These are phyloP conservation scores for Zostera marina DNA, from an alignment of 116 monocot species.

Conservation along the genomic window DNA sequence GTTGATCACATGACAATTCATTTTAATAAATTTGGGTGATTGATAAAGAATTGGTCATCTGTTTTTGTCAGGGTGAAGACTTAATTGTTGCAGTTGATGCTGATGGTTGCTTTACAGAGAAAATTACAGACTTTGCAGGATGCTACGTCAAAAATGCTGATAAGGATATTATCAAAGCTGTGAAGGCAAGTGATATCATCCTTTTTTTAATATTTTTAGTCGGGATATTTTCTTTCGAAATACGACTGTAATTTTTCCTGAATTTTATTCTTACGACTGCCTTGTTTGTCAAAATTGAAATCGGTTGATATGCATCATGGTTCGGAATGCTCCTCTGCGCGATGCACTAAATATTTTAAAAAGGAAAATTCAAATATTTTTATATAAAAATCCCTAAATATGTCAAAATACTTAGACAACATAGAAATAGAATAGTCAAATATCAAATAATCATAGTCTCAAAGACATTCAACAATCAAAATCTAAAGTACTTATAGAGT, in stretches of 20 bases:
- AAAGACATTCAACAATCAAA: no score
- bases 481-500: no score
- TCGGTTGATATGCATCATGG: no score
- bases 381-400: no score
- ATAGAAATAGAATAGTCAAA: no score
- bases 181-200: conserved; percentile 39
- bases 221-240: neutral
- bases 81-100: conserved; percentile 88
- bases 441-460: no score
- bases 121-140: conserved; percentile 46
- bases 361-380: no score
- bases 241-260: neutral
- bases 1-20: neutral
- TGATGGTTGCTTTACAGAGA: conserved; percentile 80
- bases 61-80: conserved; percentile 35
- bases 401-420: no score
- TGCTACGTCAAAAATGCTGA: conserved; percentile 90
- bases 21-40: neutral
- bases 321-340: no score
- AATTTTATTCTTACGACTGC: no score
- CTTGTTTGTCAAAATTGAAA: no score
- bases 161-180: conserved; percentile 70
- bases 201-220: neutral
- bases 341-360: no score
- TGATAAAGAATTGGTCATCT: conserved; percentile 1